Conservation (phyloP, 2,329 filamentous ascomycete species). For the Beauveria rudraprayagi region DNA sequence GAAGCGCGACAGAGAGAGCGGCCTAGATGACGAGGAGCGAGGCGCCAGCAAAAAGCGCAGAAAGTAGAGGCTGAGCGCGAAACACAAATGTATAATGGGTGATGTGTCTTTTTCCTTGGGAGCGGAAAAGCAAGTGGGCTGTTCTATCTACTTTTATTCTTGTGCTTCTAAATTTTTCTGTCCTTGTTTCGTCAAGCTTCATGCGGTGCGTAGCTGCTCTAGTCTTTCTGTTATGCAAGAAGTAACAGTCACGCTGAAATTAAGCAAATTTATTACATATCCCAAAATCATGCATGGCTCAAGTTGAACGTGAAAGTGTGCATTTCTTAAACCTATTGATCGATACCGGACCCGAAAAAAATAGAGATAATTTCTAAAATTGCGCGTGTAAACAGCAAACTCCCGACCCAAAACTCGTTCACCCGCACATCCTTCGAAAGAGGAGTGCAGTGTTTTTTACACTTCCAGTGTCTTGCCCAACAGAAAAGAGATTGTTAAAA, state of each 20-base stretch:
- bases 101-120: neutral
- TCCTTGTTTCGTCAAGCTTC: neutral
- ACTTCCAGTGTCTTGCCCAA: neutral
- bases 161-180: neutral
- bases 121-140: conserved; percentile 3
- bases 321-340: too few relatives aligned
- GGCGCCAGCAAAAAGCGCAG: conserved; percentile 55
- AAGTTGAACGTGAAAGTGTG: too few relatives aligned
- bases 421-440: too few relatives aligned
- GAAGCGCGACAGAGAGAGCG: conserved; percentile 65
- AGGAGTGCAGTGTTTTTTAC: too few relatives aligned
- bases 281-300: too few relatives aligned
- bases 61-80: conserved; percentile 19
- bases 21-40: conserved; percentile 56
- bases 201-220: neutral
- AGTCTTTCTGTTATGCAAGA: neutral
- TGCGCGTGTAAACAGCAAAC: too few relatives aligned
- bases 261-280: too few relatives aligned
- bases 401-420: too few relatives aligned
- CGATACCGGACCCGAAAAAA: too few relatives aligned
- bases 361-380: too few relatives aligned
- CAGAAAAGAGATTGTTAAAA: neutral
- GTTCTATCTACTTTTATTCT: neutral
- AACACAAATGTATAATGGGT: neutral
- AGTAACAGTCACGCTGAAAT: too few relatives aligned